These are phyloP conservation scores for Ligustrum vulgare DNA, from an alignment of 257 asterid species.

Conservation along the genomic window DNA sequence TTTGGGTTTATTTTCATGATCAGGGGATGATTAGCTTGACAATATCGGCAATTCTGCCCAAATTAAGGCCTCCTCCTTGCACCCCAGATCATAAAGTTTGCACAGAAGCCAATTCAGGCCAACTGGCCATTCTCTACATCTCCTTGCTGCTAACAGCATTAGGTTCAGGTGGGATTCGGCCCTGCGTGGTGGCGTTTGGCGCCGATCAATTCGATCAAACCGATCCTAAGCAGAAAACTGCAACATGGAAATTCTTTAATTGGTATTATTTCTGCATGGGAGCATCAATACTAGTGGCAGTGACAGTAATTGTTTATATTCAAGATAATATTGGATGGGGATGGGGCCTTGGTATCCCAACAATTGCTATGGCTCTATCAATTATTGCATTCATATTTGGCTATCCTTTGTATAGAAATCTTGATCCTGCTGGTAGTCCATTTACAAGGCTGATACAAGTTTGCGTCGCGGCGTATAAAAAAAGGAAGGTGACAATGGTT, in stretches of 20 bases:
- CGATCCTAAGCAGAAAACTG: conserved; percentile 57
- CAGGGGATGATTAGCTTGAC: conserved; percentile 83
- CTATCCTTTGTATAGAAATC: conserved; percentile 68
- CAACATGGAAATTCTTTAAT: conserved; percentile 87
- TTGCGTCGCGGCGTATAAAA: conserved; percentile 70
- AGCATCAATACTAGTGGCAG: conserved; percentile 71
- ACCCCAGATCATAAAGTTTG: conserved; percentile 35
- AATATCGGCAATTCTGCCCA: conserved; percentile 63
- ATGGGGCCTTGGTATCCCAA: conserved; percentile 81
- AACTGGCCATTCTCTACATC: conserved; percentile 59
- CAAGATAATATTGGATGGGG: conserved; percentile 93
- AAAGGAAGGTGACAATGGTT: conserved; percentile 53
- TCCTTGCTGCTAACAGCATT: conserved; percentile 66
- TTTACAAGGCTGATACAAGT: conserved; percentile 83
- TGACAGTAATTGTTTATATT: conserved; percentile 70
- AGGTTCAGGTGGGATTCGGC: conserved; percentile 80
- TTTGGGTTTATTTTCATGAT: neutral
- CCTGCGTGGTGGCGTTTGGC: conserved; percentile 83
- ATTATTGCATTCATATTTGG: conserved; percentile 61
- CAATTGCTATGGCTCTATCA: conserved; percentile 72
- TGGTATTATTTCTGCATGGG: conserved; percentile 97
- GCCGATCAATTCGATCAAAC: conserved; percentile 80
- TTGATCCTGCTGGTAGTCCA: conserved; percentile 93
- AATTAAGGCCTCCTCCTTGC: conserved; percentile 71
- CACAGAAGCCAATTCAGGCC: conserved; percentile 54